Base-by-base conservation (phyloP, 169 alveolate genomes). In the Cryptosporidium sp. region DNA sequence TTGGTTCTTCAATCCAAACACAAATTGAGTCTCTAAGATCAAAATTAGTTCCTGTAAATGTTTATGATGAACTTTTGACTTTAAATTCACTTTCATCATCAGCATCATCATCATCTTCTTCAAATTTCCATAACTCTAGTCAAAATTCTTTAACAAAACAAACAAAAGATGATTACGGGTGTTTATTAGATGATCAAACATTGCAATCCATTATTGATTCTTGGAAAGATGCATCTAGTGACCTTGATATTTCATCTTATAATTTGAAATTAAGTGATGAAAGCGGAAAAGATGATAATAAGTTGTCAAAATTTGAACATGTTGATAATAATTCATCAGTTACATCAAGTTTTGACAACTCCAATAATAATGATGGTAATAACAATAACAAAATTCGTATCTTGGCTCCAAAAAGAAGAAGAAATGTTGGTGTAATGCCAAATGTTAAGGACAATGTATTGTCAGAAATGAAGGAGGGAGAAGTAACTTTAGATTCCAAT, bases 221-320 rank as follows among this genome's bases (percentile, higher is more conserved):
- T 80, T 80, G 89, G 89, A 80, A 80, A 14, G 89, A 80, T 29
- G 89, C 89, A 3, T 80, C 89, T 31, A 80, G 89, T 26, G 80
- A 80, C 18, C 39, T 62, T 0, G 75, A 62, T 35, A 48, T 80
- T 10, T 52, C 86, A 4, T 23, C 86, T 43, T 70, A 65, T 65
- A 65, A 65, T 29, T 65, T 65, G 48, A 65, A 65, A 55, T 26
- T 26, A 23, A 55, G 7, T 55, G 67, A 23, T 0, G 67, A 55
- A 16, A 1, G 37, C 8, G 67, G 26, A 23, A 55, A 26, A 16
- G 37, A 67, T n/a, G 5, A 31, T 67, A 33, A 33, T 16, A 67
- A 39, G 26, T 65, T 14, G 10, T 61, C 70, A 2, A 26, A 67
- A 67, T 31, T 67, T 18, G 50, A 55, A 8, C 3, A 35, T 0